phyloP scores from a whole-genome alignment of 768 basidiomycete genomes.

The Tylopilus intermedius region DNA sequence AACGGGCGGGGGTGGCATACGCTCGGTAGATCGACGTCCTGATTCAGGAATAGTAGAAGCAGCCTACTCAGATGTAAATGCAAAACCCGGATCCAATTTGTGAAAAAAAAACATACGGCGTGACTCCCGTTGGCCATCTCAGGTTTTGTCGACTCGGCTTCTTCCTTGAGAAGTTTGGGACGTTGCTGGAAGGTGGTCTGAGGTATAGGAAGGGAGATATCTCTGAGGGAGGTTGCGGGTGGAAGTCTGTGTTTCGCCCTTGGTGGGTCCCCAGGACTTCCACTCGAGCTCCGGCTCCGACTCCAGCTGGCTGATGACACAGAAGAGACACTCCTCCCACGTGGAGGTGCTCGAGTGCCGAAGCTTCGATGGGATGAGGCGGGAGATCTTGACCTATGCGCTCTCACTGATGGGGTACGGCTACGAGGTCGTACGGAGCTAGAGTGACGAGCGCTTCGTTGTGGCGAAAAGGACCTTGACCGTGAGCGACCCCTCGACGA shows the following conservation, averaged over 20 bases:
- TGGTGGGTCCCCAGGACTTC: conserved; percentile 48
- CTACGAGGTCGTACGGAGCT: conserved; percentile 46
- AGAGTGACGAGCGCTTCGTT: conserved; percentile 48
- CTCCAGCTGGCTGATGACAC: conserved; percentile 52
- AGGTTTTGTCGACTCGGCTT: conserved; percentile 28
- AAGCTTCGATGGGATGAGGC: conserved; percentile 40
- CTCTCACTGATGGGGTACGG: conserved; percentile 46
- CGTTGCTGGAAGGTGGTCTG: conserved; percentile 27
- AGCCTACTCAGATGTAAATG: conserved; percentile 17
- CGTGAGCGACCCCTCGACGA: conserved; percentile 64
- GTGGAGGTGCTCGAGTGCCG: conserved; percentile 26
- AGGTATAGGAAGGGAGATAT: conserved; percentile 28
- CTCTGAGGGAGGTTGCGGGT: conserved; percentile 37
- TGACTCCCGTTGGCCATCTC: conserved; percentile 41
- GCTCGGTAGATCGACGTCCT: conserved; percentile 22
- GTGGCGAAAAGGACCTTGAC: conserved; percentile 57
- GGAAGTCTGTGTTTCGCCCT: conserved; percentile 65
- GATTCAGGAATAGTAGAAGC: conserved; percentile 20
- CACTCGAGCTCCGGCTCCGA: conserved; percentile 48
- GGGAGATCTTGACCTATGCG: conserved; percentile 36
- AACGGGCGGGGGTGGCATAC: conserved; percentile 33
- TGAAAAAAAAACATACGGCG: conserved; percentile 19
- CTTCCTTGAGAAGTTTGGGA: conserved; percentile 20
- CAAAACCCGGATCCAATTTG: background rate
- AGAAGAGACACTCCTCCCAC: conserved; percentile 50